Evolutionary conservation across 2,329 filamentous ascomycete species (phyloP).

Genomic region (Diaporthe eres): DNA sequence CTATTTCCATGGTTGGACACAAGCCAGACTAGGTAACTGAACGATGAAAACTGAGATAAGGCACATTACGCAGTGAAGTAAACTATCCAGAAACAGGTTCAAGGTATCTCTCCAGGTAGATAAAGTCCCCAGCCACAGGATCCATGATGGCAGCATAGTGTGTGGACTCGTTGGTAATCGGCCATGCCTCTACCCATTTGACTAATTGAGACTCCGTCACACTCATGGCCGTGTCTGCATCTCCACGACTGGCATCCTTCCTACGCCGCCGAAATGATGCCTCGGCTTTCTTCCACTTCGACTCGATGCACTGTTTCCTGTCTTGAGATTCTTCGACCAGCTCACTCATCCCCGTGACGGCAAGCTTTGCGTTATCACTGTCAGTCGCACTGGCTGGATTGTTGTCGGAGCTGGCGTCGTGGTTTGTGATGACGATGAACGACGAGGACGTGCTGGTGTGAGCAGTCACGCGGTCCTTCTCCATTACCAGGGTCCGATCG

Average conservation of each 20-base stretch:
- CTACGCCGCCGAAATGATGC: not conserved
- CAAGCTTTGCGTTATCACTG: not conserved
- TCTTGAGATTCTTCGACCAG: conserved; percentile 4
- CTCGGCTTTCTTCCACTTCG: not conserved
- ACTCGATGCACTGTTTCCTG: not conserved
- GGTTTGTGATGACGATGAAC: conserved; percentile 16
- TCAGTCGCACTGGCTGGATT: not conserved
- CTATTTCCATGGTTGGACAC: no score
- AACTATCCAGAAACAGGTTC: not conserved
- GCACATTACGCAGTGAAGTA: no score
- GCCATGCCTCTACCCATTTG: conserved; percentile 44
- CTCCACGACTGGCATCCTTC: not conserved
- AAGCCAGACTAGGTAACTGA: no score
- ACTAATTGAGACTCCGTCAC: conserved; percentile 47
- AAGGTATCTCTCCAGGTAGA: not conserved
- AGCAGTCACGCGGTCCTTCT: conserved; percentile 6
- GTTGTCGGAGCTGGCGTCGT: not conserved
- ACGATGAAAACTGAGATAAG: no score
- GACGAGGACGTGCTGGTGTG: conserved; percentile 6
- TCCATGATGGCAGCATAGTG: conserved; percentile 60
- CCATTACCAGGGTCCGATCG: not conserved
- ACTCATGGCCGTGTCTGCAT: not conserved
- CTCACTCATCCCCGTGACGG: conserved; percentile 7
- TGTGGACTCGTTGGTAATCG: conserved; percentile 50
- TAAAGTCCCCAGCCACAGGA: conserved; percentile 46